Evolutionary conservation across 805 yeast genomes (phyloP).

Genomic region (Yarrowia sp.): DNA sequence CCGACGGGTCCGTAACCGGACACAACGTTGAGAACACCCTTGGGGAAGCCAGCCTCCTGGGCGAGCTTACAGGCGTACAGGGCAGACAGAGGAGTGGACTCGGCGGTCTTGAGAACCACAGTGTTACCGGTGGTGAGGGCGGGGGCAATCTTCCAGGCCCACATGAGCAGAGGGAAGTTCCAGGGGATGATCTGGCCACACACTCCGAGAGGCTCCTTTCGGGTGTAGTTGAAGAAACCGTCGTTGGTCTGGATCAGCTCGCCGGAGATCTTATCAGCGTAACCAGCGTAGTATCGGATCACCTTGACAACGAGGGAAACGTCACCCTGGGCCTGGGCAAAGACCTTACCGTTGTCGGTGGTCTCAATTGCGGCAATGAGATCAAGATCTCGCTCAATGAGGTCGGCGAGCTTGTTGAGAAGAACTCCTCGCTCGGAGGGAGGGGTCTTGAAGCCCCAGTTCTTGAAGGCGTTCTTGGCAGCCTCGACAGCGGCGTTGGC

Average conservation of each 20-base stretch:
- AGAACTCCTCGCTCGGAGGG: slow-evolving; percentile 51
- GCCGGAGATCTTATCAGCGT: slow-evolving; percentile 59
- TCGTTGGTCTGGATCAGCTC: slow-evolving; percentile 57
- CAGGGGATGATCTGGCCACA: slow-evolving; percentile 71
- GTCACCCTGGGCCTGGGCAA: slow-evolving; percentile 41
- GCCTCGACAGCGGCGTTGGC: slow-evolving; percentile 78
- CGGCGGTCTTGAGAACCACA: slow-evolving; percentile 69
- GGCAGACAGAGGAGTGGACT: slow-evolving; percentile 69
- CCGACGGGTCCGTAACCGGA: slow-evolving; percentile 71
- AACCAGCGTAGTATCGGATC: slow-evolving; percentile 67
- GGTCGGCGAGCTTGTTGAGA: slow-evolving; percentile 70
- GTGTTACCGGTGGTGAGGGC: slow-evolving; percentile 79
- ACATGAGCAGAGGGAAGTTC: slow-evolving; percentile 70
- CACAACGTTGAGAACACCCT: slow-evolving; percentile 69
- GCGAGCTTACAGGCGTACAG: slow-evolving; percentile 57
- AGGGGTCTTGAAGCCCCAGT: slow-evolving; percentile 70
- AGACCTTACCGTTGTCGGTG: slow-evolving; percentile 84
- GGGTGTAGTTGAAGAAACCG: slow-evolving; percentile 61
- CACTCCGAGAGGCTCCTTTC: slow-evolving; percentile 64
- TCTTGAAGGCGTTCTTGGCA: slow-evolving; percentile 72
- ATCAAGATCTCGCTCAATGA: slow-evolving; percentile 69
- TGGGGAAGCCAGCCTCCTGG: slow-evolving; percentile 67
- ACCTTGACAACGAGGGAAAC: slow-evolving; percentile 54
- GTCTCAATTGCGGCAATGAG: slow-evolving; percentile 78
- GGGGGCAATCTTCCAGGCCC: slow-evolving; percentile 81